phyloP scores from a whole-genome alignment of 139 green algal genomes.

The Chlamydomonas urium region DNA sequence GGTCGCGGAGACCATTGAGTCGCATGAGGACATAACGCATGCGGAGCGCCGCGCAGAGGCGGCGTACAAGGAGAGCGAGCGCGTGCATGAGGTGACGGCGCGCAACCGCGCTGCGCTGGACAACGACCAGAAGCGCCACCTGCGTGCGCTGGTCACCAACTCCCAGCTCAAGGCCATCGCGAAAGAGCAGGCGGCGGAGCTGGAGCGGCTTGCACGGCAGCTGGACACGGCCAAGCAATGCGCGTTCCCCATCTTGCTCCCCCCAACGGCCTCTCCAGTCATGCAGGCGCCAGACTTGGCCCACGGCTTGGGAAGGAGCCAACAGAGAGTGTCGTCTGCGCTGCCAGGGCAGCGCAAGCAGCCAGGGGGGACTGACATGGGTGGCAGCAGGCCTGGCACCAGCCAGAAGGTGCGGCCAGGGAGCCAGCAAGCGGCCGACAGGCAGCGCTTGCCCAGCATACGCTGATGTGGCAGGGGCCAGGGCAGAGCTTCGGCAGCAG shows the following conservation, averaged over 20 bases:
- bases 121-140: constrained; percentile 16
- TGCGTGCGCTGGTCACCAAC: constrained; percentile 29
- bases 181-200: neutral
- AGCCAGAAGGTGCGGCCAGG: neutral
- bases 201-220: neutral
- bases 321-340: neutral
- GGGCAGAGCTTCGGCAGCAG: neutral
- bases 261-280: neutral
- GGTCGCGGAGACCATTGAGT: constrained; percentile 1
- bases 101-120: constrained; percentile 6
- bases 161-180: constrained; percentile 22
- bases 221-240: neutral
- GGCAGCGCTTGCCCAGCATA: too few relatives aligned
- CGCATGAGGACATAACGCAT: constrained; percentile 16
- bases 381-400: neutral
- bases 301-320: neutral
- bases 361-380: too few relatives aligned
- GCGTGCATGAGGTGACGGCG: constrained; percentile 20
- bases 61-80: constrained; percentile 7
- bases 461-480: neutral
- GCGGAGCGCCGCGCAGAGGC: constrained; percentile 20
- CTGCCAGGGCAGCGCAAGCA: neutral
- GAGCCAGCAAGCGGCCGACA: too few relatives aligned
- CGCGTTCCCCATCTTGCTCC: neutral
- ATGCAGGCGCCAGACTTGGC: neutral